A percentile compares a stretch with the other conserved stretches of the same genome.
These are phyloP conservation scores for Glonium stellatum DNA, from an alignment of 495 filamentous ascomycete species.

Conservation along the genomic window DNA sequence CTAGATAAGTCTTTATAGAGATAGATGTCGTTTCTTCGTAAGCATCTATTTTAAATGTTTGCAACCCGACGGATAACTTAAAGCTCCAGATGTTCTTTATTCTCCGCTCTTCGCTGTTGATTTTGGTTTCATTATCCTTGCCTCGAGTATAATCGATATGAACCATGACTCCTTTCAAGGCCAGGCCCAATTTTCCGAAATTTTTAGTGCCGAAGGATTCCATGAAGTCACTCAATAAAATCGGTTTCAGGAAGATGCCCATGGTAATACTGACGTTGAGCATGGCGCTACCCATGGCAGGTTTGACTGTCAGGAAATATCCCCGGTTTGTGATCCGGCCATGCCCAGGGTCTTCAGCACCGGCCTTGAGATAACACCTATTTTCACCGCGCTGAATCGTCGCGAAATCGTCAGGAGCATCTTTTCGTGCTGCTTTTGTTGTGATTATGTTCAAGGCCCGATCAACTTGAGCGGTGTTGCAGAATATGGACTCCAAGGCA, in stretches of 20 bases:
- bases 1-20: too few relatives aligned
- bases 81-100: not conserved
- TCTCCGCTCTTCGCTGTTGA: not conserved
- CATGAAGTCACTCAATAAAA: slow-evolving; percentile 3
- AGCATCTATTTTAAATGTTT: not conserved
- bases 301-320: not conserved
- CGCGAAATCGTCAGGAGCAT: not conserved
- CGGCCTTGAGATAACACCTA: not conserved
- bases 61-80: not conserved
- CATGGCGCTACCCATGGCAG: not conserved
- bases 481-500: not conserved
- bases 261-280: not conserved
- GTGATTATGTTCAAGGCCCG: not conserved
- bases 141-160: not conserved
- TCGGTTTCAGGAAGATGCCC: not conserved
- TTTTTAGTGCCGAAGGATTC: not conserved
- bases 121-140: not conserved
- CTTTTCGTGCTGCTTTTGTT: not conserved
- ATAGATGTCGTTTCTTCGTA: not conserved
- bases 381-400: not conserved
- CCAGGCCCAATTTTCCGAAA: not conserved
- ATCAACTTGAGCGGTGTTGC: not conserved
- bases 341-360: not conserved
- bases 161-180: not conserved
- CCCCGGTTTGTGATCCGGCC: not conserved